Percentiles rank a stretch among this genome's conserved stretches.
These are phyloP conservation scores for Lotus japonicus DNA, from an alignment of 306 rosid species.

Conservation along the genomic window DNA sequence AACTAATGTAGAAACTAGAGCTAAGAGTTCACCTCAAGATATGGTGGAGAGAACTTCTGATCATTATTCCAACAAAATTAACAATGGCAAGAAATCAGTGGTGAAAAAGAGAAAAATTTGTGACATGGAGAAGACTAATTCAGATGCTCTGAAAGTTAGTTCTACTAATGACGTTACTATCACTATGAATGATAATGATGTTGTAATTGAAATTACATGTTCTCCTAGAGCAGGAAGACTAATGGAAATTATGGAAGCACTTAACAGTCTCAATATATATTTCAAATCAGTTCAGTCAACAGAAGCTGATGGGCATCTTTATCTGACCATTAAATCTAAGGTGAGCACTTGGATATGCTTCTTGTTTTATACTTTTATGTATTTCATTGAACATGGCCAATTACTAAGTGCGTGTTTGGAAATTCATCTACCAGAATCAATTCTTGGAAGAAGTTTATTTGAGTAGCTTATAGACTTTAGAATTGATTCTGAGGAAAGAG, in stretches of 20 bases:
- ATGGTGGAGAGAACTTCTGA: conserved; percentile 56
- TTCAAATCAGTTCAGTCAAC: conserved; percentile 71
- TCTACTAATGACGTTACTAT: conserved; percentile 37
- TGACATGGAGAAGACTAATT: conserved; percentile 39
- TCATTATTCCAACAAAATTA: conserved; percentile 46
- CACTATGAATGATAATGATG: conserved; percentile 33
- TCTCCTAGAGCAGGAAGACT: conserved; percentile 47
- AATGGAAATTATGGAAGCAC: conserved; percentile 60
- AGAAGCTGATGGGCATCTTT: conserved; percentile 51
- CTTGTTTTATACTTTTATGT: conserved; percentile 2
- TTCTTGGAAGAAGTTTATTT: too few species aligned
- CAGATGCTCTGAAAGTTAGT: conserved; percentile 17
- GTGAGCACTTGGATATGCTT: conserved; percentile 29
- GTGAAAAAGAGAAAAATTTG: conserved; percentile 65
- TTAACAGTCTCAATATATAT: conserved; percentile 50
- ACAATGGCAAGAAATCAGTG: conserved; percentile 38
- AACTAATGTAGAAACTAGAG: conserved; percentile 33
- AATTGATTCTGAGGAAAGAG: too few species aligned
- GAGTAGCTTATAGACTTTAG: too few species aligned
- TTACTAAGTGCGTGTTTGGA: neutral
- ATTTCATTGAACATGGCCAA: neutral
- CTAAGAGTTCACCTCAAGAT: conserved; percentile 46
- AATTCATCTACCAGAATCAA: too few species aligned
- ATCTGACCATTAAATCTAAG: conserved; percentile 52
- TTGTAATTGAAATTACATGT: conserved; percentile 52